Evolutionary conservation across 73 alveolate species (phyloP), one percentile per base, ranked within the genome.

Genomic region (Stentor roeselii): DNA sequence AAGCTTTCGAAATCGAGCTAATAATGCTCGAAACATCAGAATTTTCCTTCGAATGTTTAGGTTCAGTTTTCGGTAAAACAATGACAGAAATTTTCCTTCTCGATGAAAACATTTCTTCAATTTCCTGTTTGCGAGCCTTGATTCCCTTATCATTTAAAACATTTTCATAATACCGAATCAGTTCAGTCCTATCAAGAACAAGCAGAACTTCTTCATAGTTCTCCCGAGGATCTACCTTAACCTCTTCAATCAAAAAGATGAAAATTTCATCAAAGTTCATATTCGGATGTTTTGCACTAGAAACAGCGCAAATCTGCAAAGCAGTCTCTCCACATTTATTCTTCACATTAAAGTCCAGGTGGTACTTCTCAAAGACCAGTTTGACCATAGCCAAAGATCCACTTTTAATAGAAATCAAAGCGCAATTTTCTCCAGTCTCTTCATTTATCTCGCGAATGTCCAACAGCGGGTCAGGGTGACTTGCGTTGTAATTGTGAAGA

Each of bases 351-450:
- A 50, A 50, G 67, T 50, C 21, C 30, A 50, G 67, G 21, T 50
- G 6, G 67, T 50, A 50, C 21, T 50, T 50, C 21, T 50, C 67
- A 50, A 11, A 50, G 21, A 50, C 21, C 67, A 50, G 6, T 50
- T 50, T 50, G 6, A 50, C 67, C 67, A 50, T 50, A 50, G 67
- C 67, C 67, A 50, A 50, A 50, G 30, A 11, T 6, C 67, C 67
- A 50, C 67, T 50, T 50, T 50, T 50, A 6, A 50, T 21, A 50
- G 67, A 50, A 21, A 50, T 50, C 67, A 50, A 50, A 50, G 67
- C 67, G 67, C 67, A 50, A 50, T 50, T 50, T 50, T 50, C 67
- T 50, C 67, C 67, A 50, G 67, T 50, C 21, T 50, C 67, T 50
- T 50, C 67, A 50, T 50, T 50, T 6, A 50, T 50, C 67, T 50